A percentile compares a stretch with the other conserved stretches of the same genome.
Evolutionary conservation across 495 filamentous ascomycete species (phyloP).

Genomic region (Trichoderma asperelloides): DNA sequence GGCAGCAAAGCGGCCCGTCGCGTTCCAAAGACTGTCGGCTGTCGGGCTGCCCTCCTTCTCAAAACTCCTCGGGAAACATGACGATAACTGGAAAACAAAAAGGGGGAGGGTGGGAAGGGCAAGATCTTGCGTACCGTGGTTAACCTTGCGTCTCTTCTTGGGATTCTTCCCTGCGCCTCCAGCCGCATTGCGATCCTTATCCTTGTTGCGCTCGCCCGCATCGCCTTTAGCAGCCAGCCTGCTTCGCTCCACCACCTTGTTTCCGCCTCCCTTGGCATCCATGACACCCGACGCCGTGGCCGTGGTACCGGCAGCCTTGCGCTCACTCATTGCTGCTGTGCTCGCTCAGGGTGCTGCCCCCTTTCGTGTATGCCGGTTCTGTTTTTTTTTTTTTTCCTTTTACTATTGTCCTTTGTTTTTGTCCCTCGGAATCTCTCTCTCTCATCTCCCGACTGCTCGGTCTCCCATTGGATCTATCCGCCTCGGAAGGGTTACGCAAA

Average conservation of each 20-base stretch:
- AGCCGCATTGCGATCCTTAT: constrained; percentile 20
- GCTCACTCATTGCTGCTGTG: constrained; percentile 6
- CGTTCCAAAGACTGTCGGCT: too few relatives aligned
- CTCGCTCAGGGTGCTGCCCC: neutral
- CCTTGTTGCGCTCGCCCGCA: constrained; percentile 18
- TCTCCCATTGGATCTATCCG: constrained; percentile 3
- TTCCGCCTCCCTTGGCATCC: constrained; percentile 9
- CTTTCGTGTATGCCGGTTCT: neutral
- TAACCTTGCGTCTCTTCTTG: constrained; percentile 98
- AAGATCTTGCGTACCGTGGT: constrained; percentile 70
- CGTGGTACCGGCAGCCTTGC: neutral
- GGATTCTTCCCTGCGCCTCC: constrained; percentile 47
- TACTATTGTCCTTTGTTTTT: neutral
- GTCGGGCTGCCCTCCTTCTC: constrained; percentile 10
- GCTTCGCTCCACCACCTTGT: constrained; percentile 51
- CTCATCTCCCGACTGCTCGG: neutral
- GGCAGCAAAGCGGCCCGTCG: neutral
- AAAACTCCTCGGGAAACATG: constrained; percentile 23
- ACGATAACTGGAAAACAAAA: constrained; percentile 21
- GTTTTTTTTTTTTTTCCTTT: neutral
- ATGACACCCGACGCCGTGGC: neutral
- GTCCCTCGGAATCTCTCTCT: neutral
- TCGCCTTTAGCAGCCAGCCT: constrained; percentile 19
- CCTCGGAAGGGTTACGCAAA: constrained; percentile 5
- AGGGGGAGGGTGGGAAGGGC: constrained; percentile 9